phyloP scores from a whole-genome alignment of 345 rosid genomes.

The Rhizophora mangle region DNA sequence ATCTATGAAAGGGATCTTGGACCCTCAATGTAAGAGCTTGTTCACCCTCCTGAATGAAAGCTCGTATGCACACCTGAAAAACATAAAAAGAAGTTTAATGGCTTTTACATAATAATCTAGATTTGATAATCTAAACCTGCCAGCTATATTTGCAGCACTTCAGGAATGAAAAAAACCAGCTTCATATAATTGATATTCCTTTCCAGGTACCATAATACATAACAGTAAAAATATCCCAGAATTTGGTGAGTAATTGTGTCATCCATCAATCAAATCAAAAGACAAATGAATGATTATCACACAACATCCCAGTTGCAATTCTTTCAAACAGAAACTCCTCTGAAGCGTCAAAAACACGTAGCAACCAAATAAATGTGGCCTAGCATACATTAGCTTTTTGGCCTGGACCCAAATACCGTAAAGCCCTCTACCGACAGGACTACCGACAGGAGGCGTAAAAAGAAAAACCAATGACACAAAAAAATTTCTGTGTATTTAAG shows the following conservation, averaged over 20 bases:
- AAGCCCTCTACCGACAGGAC: no score
- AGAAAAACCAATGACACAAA: not conserved
- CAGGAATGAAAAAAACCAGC: not conserved
- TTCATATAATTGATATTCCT: not conserved
- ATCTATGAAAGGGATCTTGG: constrained; percentile 87
- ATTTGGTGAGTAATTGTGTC: not conserved
- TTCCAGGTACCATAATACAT: not conserved
- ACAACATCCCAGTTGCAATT: not conserved
- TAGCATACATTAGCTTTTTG: no score
- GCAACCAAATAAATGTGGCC: no score
- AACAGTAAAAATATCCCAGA: not conserved
- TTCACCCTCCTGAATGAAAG: constrained; percentile 54
- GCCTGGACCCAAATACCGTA: no score
- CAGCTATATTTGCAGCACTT: not conserved
- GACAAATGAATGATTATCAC: not conserved
- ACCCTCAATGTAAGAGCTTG: constrained; percentile 62
- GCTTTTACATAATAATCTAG: constrained; percentile 5
- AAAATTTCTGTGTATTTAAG: not conserved
- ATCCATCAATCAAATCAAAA: not conserved
- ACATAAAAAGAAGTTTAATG: not conserved
- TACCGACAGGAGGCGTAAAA: no score
- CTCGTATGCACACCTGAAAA: constrained; percentile 58
- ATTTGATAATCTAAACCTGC: not conserved
- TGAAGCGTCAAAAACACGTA: no score
- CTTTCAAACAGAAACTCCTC: no score